Evolutionary conservation across 164 flowering plant genomes (phyloP).

Genomic region (Amborella trichopoda): DNA sequence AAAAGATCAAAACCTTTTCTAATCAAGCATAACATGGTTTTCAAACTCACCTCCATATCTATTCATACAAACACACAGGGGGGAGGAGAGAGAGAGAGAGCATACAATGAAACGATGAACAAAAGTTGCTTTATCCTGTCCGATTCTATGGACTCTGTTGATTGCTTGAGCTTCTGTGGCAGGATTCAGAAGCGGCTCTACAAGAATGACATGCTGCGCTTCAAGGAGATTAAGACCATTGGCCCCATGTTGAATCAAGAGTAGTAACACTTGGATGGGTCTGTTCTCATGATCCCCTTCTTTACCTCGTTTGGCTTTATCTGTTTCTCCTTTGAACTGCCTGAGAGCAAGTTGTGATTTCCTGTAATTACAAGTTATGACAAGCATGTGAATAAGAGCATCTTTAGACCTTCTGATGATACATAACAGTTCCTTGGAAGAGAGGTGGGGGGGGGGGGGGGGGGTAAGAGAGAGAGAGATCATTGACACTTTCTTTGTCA

Average conservation of each 20-base stretch:
- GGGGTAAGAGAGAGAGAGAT: too few relatives aligned
- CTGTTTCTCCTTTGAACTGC: slow-evolving; percentile 48
- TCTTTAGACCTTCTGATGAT: too few relatives aligned
- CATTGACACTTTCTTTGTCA: too few relatives aligned
- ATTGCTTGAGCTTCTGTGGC: slow-evolving; percentile 97
- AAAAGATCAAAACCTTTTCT: too few relatives aligned
- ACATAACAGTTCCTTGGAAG: too few relatives aligned
- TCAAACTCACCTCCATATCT: too few relatives aligned
- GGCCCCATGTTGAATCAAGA: slow-evolving; percentile 86
- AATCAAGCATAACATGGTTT: too few relatives aligned
- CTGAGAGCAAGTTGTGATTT: slow-evolving; percentile 68
- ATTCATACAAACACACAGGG: too few relatives aligned
- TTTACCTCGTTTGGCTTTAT: slow-evolving; percentile 8
- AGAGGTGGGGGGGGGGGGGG: too few relatives aligned
- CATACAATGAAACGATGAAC: slow-evolving; percentile 92
- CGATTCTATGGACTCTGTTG: slow-evolving; percentile 87
- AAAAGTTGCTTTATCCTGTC: slow-evolving; percentile 62
- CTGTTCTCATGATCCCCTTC: slow-evolving; percentile 16
- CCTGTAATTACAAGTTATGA: slow-evolving; percentile 27
- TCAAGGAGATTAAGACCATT: slow-evolving; percentile 95
- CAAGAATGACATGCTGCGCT: slow-evolving; percentile 89
- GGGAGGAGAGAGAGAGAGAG: slow-evolving; percentile 1
- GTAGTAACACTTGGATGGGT: slow-evolving; percentile 58
- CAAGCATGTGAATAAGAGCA: too few relatives aligned
- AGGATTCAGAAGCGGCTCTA: slow-evolving; percentile 93